Evolutionary conservation across 2,329 filamentous ascomycete species (phyloP), one percentile per base, ranked within the genome.

Genomic region (Gyromitra esculenta): DNA sequence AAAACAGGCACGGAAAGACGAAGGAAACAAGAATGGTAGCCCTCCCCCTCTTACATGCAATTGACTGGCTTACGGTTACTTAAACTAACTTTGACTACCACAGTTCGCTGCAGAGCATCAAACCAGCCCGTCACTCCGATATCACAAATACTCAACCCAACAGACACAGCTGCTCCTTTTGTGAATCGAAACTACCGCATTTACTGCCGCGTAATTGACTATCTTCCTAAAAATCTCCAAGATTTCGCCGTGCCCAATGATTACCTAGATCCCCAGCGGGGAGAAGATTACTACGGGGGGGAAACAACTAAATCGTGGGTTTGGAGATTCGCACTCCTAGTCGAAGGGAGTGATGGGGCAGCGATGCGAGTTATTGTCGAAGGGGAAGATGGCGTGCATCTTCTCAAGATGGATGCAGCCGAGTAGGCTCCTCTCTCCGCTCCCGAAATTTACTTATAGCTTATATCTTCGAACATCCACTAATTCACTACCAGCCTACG

Each of bases 271-370:
- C 25, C 39, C 25, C 45, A 63, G 9, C 41, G 41, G 9, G 56
- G 63, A 25, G 43, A 50, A 6, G 48, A 69, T 6, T 45, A n/a
- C 13, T 18, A 65, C 43, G 39, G 39, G 41, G 39, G 68, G 5
- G 56, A 21, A 18, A 31, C 37, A 11, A 25, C 43, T 25, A 65
- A 69, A 8, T 18, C 48, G 62, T 80, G 79, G 79, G 21, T 63
- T 11, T 80, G 79, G 79, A 72, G 76, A 41, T 80, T 80, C 59
- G 78, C 75, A 25, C 67, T 80, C 8, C 31, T 80, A 15, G 73
- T 80, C 7, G 60, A 79, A 72, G 78, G 74, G 11, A 54, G 57
- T 11, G 67, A 77, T 43, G 79, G 73, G 13, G 60, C 43, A 37
- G 25, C 52, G 39, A 68, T 80, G 45, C 60, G 63, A 39, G 45